Evolutionary conservation across 305 asterid species (phyloP).

Genomic region (Solanum hybrid): DNA sequence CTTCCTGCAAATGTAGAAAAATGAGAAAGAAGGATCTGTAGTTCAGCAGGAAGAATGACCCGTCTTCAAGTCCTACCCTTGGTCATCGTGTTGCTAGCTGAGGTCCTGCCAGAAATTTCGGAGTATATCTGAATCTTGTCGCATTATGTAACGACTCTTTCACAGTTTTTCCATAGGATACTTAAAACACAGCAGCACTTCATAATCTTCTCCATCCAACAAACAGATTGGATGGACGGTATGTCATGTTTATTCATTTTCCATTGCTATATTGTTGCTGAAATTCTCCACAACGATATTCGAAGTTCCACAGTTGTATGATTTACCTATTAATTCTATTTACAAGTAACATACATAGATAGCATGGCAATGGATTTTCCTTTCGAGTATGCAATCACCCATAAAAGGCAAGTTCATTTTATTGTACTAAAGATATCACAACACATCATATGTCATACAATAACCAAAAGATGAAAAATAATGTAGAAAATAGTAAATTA

Average conservation of each 20-base stretch:
- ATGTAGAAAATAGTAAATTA: not conserved
- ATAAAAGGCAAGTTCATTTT: not conserved
- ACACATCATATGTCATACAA: not conserved
- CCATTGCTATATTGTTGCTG: not conserved
- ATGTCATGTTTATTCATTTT: not conserved
- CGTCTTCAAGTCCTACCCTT: not conserved
- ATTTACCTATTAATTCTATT: not conserved
- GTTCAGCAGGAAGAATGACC: constrained; percentile 21
- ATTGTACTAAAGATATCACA: not conserved
- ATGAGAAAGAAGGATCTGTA: constrained; percentile 22
- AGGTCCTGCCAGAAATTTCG: not conserved
- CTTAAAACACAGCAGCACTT: not conserved
- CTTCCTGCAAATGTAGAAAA: constrained; percentile 34
- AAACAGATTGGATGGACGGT: not conserved
- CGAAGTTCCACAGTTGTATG: not conserved
- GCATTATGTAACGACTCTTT: not conserved
- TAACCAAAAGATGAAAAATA: not conserved
- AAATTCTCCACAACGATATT: not conserved
- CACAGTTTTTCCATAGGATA: not conserved
- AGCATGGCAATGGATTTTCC: not conserved
- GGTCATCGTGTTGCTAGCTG: not conserved
- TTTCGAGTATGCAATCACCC: not conserved
- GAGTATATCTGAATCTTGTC: not conserved
- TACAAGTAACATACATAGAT: not conserved
- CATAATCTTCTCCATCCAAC: not conserved